Base-by-base conservation (phyloP, 2,329 filamentous ascomycete species). In the Aulographum hederae region DNA sequence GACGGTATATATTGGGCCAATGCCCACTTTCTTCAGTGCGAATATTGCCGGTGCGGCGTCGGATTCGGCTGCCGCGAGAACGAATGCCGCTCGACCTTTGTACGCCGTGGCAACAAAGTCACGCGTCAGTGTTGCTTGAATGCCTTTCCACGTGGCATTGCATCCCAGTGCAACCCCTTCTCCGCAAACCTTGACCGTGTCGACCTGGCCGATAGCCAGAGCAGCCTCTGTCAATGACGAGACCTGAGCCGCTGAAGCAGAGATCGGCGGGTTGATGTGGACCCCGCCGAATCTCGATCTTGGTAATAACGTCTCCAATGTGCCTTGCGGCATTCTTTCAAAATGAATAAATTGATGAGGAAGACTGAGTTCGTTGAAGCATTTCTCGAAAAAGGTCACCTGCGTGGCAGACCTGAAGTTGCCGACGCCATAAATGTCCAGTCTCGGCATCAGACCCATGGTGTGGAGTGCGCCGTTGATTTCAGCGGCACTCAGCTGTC, bases 31-130 rank as follows among this genome's bases (percentile, higher is more conserved):
- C 41, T 73, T 73, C 36, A 91, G 59, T 0, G 81, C 81, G 44
- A 80, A 91, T 38, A 91, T 74, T 2, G 75, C 69, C 1, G 78
- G 74, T 2, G 79, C 76, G 4, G 81, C 81, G 41, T 86, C 78
- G 34, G 79, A 72, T 26, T 78, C 68, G 0, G 68, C 71, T 13
- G 69, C 74, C 6, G 78, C 78, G 8, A 91, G 57, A 11, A 91
- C 67, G 28, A 91, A 69, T 2, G 79, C 80, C 3, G 78, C 71
- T 30, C 79, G 71, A 26, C 72, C 74, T 40, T 68, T 69, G 50
- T 86, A 91, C 1, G 81, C 80, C 4, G 78, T 84, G 0, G 81
- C 80, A 0, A 84, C 78, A 41, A 85, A 73, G 43, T 91, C 80
- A 15, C 78, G 68, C 3, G 76, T 89, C 36, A 91, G 59, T 1